phyloP scores from a whole-genome alignment of 805 yeast genomes.

The Yarrowia divulgata region DNA sequence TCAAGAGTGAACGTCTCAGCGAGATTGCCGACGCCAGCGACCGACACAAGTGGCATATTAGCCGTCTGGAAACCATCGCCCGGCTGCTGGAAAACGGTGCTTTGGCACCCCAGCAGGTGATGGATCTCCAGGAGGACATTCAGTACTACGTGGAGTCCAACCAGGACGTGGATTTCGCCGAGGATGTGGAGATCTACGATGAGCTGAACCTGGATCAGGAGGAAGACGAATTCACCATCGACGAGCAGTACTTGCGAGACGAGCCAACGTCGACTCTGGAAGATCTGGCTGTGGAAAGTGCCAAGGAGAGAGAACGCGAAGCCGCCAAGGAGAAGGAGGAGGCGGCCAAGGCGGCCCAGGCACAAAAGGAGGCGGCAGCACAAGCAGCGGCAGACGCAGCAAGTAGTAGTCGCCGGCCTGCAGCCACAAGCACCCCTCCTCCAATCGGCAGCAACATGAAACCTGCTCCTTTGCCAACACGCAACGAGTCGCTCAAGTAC shows the following conservation, averaged over 20 bases:
- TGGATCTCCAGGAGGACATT: constrained; percentile 84
- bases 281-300: constrained; percentile 50
- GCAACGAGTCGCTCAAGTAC: constrained; percentile 62
- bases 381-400: constrained; percentile 15
- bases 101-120: constrained; percentile 76
- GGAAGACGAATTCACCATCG: constrained; percentile 55
- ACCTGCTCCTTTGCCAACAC: constrained; percentile 63
- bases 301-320: constrained; percentile 47
- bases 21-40: constrained; percentile 69
- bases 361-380: constrained; percentile 43
- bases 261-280: constrained; percentile 49
- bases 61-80: constrained; percentile 77
- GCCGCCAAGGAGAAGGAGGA: constrained; percentile 48
- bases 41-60: constrained; percentile 80
- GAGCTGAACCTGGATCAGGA: constrained; percentile 73
- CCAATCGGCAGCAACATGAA: constrained; percentile 49
- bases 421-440: constrained; percentile 43
- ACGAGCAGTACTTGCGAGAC: constrained; percentile 41
- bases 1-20: constrained; percentile 64
- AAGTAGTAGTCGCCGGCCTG: neutral
- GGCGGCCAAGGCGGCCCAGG: constrained; percentile 40
- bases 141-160: constrained; percentile 92
- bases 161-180: constrained; percentile 90
- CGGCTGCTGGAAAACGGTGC: constrained; percentile 80
- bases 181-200: constrained; percentile 92